Percentiles rank a stretch among this genome's conserved stretches.
Evolutionary conservation across 2,329 filamentous ascomycete genomes (phyloP).

Genomic region (Aciculosporium take): DNA sequence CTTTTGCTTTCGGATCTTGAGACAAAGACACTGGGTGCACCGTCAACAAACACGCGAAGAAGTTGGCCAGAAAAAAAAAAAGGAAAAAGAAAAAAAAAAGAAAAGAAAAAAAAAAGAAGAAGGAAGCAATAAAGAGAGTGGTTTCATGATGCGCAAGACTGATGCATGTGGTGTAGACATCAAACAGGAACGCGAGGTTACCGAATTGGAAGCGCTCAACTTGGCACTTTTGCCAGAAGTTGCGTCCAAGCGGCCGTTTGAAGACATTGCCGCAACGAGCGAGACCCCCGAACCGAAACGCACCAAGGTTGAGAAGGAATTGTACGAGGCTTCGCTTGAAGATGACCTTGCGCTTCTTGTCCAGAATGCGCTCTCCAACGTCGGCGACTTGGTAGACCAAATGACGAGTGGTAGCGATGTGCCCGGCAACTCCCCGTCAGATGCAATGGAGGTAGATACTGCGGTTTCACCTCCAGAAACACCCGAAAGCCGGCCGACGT

Average conservation of each 20-base stretch:
- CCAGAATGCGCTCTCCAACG: constrained; percentile 26
- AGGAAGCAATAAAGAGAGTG: too few species aligned
- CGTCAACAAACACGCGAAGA: not conserved
- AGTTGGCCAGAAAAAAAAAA: not conserved
- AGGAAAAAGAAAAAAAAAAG: too few species aligned
- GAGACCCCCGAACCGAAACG: constrained; percentile 21
- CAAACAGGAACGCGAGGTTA: constrained; percentile 23
- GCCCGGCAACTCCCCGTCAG: constrained; percentile 12
- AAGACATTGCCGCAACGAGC: constrained; percentile 14
- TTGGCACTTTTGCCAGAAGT: constrained; percentile 21
- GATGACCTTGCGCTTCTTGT: constrained; percentile 24
- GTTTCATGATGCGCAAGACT: too few species aligned
- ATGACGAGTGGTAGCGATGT: constrained; percentile 14
- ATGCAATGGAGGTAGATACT: constrained; percentile 22
- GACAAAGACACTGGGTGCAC: not conserved
- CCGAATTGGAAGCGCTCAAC: constrained; percentile 19
- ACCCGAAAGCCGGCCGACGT: constrained; percentile 16
- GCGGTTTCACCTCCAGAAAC: constrained; percentile 15
- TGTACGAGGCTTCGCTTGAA: constrained; percentile 18
- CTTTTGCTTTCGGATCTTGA: not conserved
- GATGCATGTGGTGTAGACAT: constrained; percentile 15
- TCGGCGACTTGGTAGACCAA: constrained; percentile 22
- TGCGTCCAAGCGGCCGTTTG: constrained; percentile 24
- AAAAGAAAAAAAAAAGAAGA: too few species aligned
- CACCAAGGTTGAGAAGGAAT: constrained; percentile 17